These are phyloP conservation scores for Tetradesmus lagerheimii DNA, from an alignment of 139 green algal species.

Conservation along the genomic window DNA sequence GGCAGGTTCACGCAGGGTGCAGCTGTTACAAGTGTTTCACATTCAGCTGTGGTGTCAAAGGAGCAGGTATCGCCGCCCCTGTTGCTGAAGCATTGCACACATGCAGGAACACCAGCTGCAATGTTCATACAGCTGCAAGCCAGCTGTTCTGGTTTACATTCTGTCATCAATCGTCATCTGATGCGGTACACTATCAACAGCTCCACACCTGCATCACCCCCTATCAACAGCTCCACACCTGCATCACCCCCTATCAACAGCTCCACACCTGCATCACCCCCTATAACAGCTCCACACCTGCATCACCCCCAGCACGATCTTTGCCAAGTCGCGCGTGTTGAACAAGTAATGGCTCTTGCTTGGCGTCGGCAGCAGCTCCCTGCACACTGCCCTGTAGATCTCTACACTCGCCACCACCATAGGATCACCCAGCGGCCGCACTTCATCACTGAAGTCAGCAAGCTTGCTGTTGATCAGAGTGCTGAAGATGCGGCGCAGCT, in stretches of 20 bases:
- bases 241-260: slow-evolving; percentile 64
- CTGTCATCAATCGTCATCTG: neutral
- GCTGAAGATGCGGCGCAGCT: slow-evolving; percentile 87
- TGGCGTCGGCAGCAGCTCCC: slow-evolving; percentile 86
- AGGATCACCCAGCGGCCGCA: slow-evolving; percentile 72
- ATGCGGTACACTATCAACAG: too few relatives aligned
- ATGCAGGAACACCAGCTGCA: too few relatives aligned
- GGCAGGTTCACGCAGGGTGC: neutral
- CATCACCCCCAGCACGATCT: slow-evolving; percentile 78
- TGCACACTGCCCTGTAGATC: slow-evolving; percentile 69
- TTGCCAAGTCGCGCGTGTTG: slow-evolving; percentile 91
- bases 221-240: too few relatives aligned
- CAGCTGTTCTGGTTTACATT: too few relatives aligned
- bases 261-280: slow-evolving; percentile 60
- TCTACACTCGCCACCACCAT: slow-evolving; percentile 91
- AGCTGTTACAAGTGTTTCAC: too few relatives aligned
- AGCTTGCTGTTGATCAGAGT: slow-evolving; percentile 84
- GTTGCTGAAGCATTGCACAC: too few relatives aligned
- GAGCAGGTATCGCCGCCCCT: too few relatives aligned
- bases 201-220: slow-evolving; percentile 60
- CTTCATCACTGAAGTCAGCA: slow-evolving; percentile 83
- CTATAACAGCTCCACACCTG: too few relatives aligned
- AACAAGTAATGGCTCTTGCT: slow-evolving; percentile 95
- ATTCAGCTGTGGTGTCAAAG: too few relatives aligned
- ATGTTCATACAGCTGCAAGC: too few relatives aligned